Base-by-base conservation (phyloP, 192 early-diverging fungal genomes). In the Backusella sp. region DNA sequence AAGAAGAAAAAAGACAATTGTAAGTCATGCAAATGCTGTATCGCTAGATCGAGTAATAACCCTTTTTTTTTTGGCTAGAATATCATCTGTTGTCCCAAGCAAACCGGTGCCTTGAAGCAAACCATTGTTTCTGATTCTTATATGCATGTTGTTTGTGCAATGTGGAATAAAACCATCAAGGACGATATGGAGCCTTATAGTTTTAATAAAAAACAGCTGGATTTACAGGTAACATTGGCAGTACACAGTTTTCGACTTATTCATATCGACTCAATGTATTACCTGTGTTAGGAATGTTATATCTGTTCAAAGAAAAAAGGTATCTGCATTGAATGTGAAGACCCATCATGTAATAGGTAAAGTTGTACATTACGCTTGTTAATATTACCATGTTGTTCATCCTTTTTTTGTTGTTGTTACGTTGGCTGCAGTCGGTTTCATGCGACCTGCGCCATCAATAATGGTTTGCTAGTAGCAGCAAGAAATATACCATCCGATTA, bases 141-240 rank as follows among this genome's bases (percentile, higher is more conserved):
- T 69, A 86, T 86, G 68, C 86, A 88, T 73, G 82, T 83, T 1
- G 85, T 83, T 14, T 88, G 86, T 74, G 86, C 86, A 17, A 73
- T 78, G 35, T 80, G 81, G 69, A 81, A 82, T 74, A 80, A 82
- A 35, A 34, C 30, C 1, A 75, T 85, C 12, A 62, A 81, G 17
- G 69, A 80, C 11, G 52, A 28, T 0, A 62, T 70, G 4, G 80
- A 85, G 4, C 83, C 81, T 9, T 85, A 84, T 71, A 44, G n/a
- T 34, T 76, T 87, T 41, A 75, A 72, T 26, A 66, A 78, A 0
- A 53, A 59, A 19, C 34, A 74, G 21, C 37, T 79, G 17, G 66
- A 70, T 26, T 79, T 74, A 42, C 41, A 80, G 12, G 79, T 75
- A 53, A 80, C 34, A 49, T 46, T 77, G 15, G 32, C 32, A 32